These are phyloP conservation scores for Juglanconis oblonga DNA, from an alignment of 2,329 filamentous ascomycete genomes.

Conservation along the genomic window DNA sequence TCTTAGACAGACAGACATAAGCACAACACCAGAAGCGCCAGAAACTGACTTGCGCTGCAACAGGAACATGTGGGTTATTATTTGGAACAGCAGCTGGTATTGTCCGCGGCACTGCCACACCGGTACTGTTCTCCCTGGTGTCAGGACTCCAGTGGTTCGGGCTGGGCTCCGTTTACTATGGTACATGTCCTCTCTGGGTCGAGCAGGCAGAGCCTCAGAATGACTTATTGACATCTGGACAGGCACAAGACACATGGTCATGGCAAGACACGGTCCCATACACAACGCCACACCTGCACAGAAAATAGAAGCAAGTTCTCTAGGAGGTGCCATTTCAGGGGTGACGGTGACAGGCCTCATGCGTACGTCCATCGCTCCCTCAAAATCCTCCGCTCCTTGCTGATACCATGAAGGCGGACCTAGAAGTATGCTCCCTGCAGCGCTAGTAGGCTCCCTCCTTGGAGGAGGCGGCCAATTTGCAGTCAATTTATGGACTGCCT, in stretches of 20 bases:
- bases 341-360: constrained; percentile 57
- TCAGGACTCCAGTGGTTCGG: constrained; percentile 79
- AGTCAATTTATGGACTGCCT: constrained; percentile 17
- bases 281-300: constrained; percentile 55
- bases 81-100: constrained; percentile 70
- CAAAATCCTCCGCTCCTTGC: not conserved
- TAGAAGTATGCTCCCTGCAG: constrained; percentile 49
- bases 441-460: constrained; percentile 43
- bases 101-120: constrained; percentile 58
- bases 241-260: constrained; percentile 30
- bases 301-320: constrained; percentile 62
- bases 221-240: not conserved
- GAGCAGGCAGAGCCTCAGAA: not conserved
- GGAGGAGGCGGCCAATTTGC: constrained; percentile 31
- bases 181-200: constrained; percentile 40
- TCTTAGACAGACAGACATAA: not conserved
- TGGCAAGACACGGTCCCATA: constrained; percentile 48
- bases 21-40: not conserved
- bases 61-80: constrained; percentile 60
- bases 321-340: constrained; percentile 65
- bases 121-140: constrained; percentile 67
- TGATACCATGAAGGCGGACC: constrained; percentile 42
- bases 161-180: constrained; percentile 74
- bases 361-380: constrained; percentile 36
- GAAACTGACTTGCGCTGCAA: not conserved